Evolutionary conservation across 306 rosid genomes (phyloP), one percentile per base, ranked within the genome.

Genomic region (Rubus idaeus): DNA sequence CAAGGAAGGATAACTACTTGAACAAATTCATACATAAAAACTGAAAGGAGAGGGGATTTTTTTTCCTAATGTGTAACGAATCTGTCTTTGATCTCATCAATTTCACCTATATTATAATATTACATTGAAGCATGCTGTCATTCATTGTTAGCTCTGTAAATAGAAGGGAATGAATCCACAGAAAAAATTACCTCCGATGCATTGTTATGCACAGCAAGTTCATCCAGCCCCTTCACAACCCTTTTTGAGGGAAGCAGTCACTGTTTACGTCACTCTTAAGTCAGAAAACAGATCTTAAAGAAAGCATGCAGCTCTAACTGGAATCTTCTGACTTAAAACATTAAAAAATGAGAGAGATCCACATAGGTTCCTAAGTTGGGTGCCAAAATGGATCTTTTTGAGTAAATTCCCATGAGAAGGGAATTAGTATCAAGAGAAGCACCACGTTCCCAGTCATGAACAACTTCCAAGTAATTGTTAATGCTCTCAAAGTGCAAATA

Each of bases 401-500:
- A 66, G 84, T 74, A 82, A 84, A 76, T 67, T 81, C 85, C 85
- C 77, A 69, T 52, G 82, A 75, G 79, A 78, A 86, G 88, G 91
- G 88, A 85, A 70, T 61, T 81, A 75, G 64, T 71, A 77, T 82
- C 77, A 75, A 84, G 76, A 78, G 86, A 80, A 77, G 77, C 80
- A 77, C 67, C 75, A 85, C 67, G 79, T 79, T 86, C 83, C 86
- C 68, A 44, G 71, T 73, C 80, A 78, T 72, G 82, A 84, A 84
- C 86, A 80, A 77, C 84, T 77, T 75, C 68, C 57, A 74, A 80
- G 74, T 85, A 79, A 77, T 71, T 68, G 84, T 81, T 76, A 82
- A 84, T 78, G 83, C 86, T 76, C 92, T 84, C 88, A 84, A 77
- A 86, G 72, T 52, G 87, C 81, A 87, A 86, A 80, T 83, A 77